These are phyloP conservation scores for Viridothelium virens DNA, from an alignment of 495 filamentous ascomycete species.

Conservation along the genomic window DNA sequence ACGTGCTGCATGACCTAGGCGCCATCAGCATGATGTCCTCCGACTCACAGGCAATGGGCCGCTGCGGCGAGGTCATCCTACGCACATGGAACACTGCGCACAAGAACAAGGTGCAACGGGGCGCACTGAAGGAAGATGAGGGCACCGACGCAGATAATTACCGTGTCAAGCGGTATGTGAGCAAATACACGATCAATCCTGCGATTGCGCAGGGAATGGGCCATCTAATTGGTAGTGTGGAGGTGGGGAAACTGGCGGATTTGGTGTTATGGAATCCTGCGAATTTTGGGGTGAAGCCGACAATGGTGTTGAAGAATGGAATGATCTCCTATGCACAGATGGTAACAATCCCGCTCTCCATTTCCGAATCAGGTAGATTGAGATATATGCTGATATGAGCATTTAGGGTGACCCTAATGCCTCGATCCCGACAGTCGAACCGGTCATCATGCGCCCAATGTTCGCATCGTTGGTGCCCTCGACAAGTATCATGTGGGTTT, in stretches of 20 bases:
- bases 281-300: conserved; percentile 84
- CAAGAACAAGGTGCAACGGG: conserved; percentile 92
- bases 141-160: conserved; percentile 84
- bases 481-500: conserved; percentile 78
- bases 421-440: conserved; percentile 85
- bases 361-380: background rate
- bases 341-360: conserved; percentile 42
- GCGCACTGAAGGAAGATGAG: conserved; percentile 66
- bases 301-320: conserved; percentile 77
- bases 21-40: conserved; percentile 98
- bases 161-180: conserved; percentile 85
- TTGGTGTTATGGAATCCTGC: conserved; percentile 81
- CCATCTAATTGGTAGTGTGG: conserved; percentile 80
- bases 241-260: conserved; percentile 88
- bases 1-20: conserved; percentile 91
- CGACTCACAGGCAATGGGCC: conserved; percentile 96
- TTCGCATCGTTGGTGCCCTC: conserved; percentile 66
- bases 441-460: conserved; percentile 79
- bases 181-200: conserved; percentile 97
- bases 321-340: conserved; percentile 82
- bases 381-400: background rate
- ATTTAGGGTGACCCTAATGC: conserved; percentile 92
- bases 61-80: conserved; percentile 89
- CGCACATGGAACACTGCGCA: conserved; percentile 97
- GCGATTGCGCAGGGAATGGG: conserved; percentile 89